A percentile compares a stretch with the other conserved stretches of the same genome.
Evolutionary conservation across 1,139 yeast genomes (phyloP).

Genomic region (Diutina siamensis): DNA sequence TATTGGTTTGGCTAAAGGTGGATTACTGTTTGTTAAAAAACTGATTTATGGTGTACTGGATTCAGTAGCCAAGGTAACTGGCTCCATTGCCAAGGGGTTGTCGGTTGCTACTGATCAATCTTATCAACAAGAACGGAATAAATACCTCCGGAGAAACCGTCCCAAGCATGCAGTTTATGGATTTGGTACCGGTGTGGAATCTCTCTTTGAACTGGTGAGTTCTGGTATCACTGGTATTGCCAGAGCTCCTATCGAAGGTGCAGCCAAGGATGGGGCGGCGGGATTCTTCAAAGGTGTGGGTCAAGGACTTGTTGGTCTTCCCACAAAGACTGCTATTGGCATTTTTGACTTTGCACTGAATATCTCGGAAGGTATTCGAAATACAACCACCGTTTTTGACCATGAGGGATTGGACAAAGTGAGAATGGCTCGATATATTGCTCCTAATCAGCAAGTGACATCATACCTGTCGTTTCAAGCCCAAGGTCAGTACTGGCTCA

Average conservation of each 20-base stretch:
- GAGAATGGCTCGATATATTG: constrained; percentile 68
- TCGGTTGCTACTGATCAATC: constrained; percentile 80
- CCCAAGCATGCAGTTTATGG: constrained; percentile 90
- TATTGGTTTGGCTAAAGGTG: constrained; percentile 91
- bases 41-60: constrained; percentile 93
- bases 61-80: constrained; percentile 84
- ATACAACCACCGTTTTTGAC: constrained; percentile 86
- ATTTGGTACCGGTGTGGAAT: constrained; percentile 75
- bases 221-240: constrained; percentile 91
- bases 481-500: constrained; percentile 90
- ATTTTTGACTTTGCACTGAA: constrained; percentile 86
- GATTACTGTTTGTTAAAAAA: constrained; percentile 84
- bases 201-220: constrained; percentile 75
- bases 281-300: constrained; percentile 94
- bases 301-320: constrained; percentile 87
- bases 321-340: constrained; percentile 96
- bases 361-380: constrained; percentile 87
- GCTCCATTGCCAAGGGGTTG: constrained; percentile 88
- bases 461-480: constrained; percentile 79
- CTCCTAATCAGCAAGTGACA: constrained; percentile 56
- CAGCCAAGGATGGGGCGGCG: constrained; percentile 68
- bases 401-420: constrained; percentile 69
- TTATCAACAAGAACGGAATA: constrained; percentile 73
- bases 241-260: constrained; percentile 83
- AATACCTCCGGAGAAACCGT: constrained; percentile 61